Evolutionary conservation across 768 basidiomycete genomes (phyloP), one percentile per base, ranked within the genome.

Genomic region (Cantharellus cinnabarinus): DNA sequence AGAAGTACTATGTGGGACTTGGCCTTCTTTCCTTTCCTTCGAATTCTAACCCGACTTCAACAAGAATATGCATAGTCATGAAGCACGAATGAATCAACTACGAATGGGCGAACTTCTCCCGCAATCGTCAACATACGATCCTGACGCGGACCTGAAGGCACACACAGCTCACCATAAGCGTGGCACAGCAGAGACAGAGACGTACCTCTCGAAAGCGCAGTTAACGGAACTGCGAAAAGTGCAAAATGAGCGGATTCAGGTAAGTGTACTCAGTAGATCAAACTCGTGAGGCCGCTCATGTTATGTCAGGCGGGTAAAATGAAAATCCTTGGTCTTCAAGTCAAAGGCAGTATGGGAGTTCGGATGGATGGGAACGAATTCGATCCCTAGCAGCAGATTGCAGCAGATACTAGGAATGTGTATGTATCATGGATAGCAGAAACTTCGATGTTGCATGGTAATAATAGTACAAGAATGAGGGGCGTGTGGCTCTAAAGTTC

Each of bases 301-400:
- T 56, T 58, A 60, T 29, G 58, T 3, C 61, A 87, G 83, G 81
- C 79, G 52, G 80, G 82, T 15, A 85, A 83, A 68, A 86, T 87
- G 84, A 88, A 88, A 67, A 72, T 81, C 39, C 69, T 90, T n/a
- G 88, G 88, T 1, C 85, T 90, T 83, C 86, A 89, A 15, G 74
- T 90, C 58, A 86, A 84, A 65, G 78, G 82, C 67, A 88, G 75
- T 64, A 80, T 88, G 76, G 88, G 88, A 50, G 86, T 90, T 50
- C 74, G 88, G 56, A 90, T 90, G 88, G 88, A 90, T 41, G 56
- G 56, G 14, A 57, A 57, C 37, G 56, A 57, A 42, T 57, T 40
- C 2, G 56, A 57, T 37, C 20, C 20, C 20, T 29, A 29, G 20
- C 20, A 29, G 20, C 20, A 29, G 20, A 29, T 29, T 29, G 20